Conservation (phyloP, 352 stramenopile genomes). For the Globisporangium yorkense region DNA sequence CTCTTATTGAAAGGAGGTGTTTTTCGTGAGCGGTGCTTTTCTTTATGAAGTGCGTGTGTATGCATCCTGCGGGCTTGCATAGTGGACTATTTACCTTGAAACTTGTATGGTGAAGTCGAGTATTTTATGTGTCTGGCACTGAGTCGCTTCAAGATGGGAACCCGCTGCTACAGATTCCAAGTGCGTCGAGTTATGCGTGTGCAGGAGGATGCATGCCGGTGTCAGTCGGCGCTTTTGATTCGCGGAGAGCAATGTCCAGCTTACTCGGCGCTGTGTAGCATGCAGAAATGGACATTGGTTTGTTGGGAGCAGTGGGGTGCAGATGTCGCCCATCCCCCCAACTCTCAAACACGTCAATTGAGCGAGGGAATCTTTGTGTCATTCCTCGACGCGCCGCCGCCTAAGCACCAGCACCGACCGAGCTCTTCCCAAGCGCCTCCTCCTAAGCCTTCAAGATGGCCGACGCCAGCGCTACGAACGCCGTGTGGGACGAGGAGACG, state of each 20-base stretch:
- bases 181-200: background rate
- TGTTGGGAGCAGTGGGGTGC: too few relatives aligned
- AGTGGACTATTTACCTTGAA: background rate
- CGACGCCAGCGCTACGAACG: conserved; percentile 5
- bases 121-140: background rate
- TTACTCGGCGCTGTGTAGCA: too few relatives aligned
- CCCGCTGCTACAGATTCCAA: background rate
- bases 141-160: background rate
- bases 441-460: conserved; percentile 1
- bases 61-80: background rate
- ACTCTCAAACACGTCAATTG: too few relatives aligned
- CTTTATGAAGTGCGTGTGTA: background rate
- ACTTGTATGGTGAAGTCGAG: background rate
- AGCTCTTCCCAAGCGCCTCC: background rate
- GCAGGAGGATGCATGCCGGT: background rate
- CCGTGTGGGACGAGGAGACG: conserved; percentile 76
- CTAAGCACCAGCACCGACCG: background rate
- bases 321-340: too few relatives aligned
- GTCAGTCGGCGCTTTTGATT: background rate
- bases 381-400: background rate
- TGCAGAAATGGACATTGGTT: too few relatives aligned
- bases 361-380: too few relatives aligned
- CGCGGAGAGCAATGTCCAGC: too few relatives aligned
- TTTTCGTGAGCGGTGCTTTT: background rate
- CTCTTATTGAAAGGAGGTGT: too few relatives aligned